Conservation (phyloP, 352 stramenopile species). For the Nothophytophthora sp. region DNA sequence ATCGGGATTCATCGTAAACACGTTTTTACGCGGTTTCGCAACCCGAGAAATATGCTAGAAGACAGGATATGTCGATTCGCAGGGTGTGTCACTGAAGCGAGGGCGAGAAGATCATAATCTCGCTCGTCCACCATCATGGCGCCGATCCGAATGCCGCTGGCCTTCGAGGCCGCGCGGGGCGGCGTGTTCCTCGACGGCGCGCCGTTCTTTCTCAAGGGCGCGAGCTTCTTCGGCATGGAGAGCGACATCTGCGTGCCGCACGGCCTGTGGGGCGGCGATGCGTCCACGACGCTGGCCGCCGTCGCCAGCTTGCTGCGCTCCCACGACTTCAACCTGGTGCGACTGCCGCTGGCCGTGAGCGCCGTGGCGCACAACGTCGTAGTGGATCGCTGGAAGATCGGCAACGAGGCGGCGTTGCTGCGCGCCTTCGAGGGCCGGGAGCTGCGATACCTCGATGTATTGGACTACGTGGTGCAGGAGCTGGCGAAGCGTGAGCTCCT, state of each 20-base stretch:
- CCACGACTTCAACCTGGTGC: constrained; percentile 57
- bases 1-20: too few relatives aligned
- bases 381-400: constrained; percentile 42
- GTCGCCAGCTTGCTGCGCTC: constrained; percentile 34
- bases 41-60: too few relatives aligned
- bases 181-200: constrained; percentile 33
- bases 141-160: constrained; percentile 2
- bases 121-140: too few relatives aligned
- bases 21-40: too few relatives aligned
- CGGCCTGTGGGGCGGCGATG: constrained; percentile 54
- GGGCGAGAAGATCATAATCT: too few relatives aligned
- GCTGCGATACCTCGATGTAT: constrained; percentile 50
- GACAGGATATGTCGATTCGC: too few relatives aligned
- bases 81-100: too few relatives aligned
- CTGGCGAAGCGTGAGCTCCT: constrained; percentile 34
- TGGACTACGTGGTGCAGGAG: constrained; percentile 46
- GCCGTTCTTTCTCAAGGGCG: constrained; percentile 55
- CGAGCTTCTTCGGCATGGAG: constrained; percentile 69
- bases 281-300: constrained; percentile 45
- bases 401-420: constrained; percentile 39
- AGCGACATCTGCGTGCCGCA: constrained; percentile 59
- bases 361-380: constrained; percentile 37
- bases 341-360: constrained; percentile 47
- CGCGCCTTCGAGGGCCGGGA: constrained; percentile 27
- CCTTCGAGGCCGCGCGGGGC: constrained; percentile 33